Evolutionary conservation across 352 stramenopile species (phyloP).

Genomic region (Globisporangium solare): DNA sequence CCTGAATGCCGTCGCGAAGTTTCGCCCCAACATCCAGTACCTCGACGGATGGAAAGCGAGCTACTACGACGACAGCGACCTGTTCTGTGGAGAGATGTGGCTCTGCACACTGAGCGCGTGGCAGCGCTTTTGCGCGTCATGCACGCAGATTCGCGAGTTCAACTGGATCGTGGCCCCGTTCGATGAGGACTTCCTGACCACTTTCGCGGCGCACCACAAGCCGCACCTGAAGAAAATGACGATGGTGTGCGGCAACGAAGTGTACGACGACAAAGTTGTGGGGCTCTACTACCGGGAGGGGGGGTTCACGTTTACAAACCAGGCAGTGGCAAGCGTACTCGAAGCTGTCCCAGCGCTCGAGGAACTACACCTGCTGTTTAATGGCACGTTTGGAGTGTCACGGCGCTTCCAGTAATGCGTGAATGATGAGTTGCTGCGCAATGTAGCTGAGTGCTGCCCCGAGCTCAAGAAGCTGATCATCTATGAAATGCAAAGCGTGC

Average conservation of each 20-base stretch:
- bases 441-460: background rate
- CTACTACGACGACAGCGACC: constrained; percentile 8
- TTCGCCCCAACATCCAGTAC: constrained; percentile 18
- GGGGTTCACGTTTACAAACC: constrained; percentile 3
- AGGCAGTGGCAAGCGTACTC: background rate
- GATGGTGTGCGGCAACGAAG: constrained; percentile 6
- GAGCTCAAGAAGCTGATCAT: constrained; percentile 2
- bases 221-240: constrained; percentile 7
- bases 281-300: constrained; percentile 3
- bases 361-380: constrained; percentile 14
- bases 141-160: constrained; percentile 7
- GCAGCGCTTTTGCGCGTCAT: constrained; percentile 4
- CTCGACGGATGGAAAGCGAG: constrained; percentile 22
- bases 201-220: background rate
- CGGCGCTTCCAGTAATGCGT: constrained; percentile 4
- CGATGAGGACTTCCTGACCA: background rate
- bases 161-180: constrained; percentile 14
- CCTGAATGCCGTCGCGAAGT: constrained; percentile 11
- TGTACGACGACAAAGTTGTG: constrained; percentile 9
- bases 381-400: background rate
- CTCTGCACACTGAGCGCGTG: constrained; percentile 3
- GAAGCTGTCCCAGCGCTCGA: constrained; percentile 10
- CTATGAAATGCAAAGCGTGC: constrained; percentile 6
- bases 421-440: background rate
- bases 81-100: constrained; percentile 17